Percentiles rank a stretch among this genome's conserved stretches.
phyloP scores from a whole-genome alignment of 1,139 yeast genomes.

The Diutina rugosa region DNA sequence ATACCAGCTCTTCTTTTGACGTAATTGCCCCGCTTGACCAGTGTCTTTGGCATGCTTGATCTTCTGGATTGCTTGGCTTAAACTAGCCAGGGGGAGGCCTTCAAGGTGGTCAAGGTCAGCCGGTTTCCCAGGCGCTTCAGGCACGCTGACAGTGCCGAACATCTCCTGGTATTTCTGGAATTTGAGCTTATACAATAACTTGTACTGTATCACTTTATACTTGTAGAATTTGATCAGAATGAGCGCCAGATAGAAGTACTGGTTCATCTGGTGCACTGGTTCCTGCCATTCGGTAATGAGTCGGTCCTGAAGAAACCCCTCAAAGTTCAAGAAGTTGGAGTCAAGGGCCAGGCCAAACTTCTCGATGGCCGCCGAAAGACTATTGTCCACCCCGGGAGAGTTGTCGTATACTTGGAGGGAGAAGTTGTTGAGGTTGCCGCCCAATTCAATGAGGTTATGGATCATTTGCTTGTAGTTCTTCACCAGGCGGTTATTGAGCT shows the following conservation, averaged over 20 bases:
- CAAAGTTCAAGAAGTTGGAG: conserved; percentile 26
- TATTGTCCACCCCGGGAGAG: conserved; percentile 11
- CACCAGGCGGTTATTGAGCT: conserved; percentile 19
- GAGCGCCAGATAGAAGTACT: conserved; percentile 24
- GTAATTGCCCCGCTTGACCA: conserved; percentile 2
- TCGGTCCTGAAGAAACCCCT: conserved; percentile 20
- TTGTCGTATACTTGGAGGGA: conserved; percentile 30
- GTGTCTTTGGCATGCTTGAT: conserved; percentile 15
- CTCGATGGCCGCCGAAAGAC: conserved; percentile 23
- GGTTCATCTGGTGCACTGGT: conserved; percentile 28
- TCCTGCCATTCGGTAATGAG: conserved; percentile 36
- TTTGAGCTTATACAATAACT: conserved; percentile 26
- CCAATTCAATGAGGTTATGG: conserved; percentile 25
- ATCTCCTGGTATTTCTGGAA: conserved; percentile 29
- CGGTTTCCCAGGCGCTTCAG: not conserved
- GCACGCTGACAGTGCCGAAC: conserved; percentile 5
- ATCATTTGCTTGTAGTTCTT: conserved; percentile 19
- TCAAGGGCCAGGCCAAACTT: conserved; percentile 36
- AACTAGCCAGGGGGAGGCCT: conserved; percentile 21
- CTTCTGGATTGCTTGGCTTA: conserved; percentile 22
- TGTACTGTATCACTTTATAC: conserved; percentile 31
- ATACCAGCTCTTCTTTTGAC: conserved; percentile 28
- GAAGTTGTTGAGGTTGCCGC: conserved; percentile 35
- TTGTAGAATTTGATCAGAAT: conserved; percentile 31
- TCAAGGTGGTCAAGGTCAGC: conserved; percentile 10